phyloP scores from a whole-genome alignment of 2,329 filamentous ascomycete genomes.

The Ophiocordyceps camponoti-leonardi region DNA sequence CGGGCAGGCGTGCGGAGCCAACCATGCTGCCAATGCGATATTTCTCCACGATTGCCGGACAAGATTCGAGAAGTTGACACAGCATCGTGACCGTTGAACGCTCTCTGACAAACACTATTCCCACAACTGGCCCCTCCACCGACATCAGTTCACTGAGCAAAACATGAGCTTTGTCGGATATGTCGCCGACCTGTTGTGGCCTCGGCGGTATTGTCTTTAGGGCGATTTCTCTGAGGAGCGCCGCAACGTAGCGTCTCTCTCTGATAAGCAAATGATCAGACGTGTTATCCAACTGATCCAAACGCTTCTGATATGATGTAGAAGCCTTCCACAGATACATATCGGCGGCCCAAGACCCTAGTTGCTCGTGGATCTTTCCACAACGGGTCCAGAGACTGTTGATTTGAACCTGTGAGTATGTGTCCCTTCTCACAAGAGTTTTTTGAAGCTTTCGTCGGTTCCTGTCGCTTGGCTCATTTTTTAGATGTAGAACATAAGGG shows the following conservation, averaged over 20 bases:
- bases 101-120: slow-evolving; percentile 53
- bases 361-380: slow-evolving; percentile 30
- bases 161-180: slow-evolving; percentile 40
- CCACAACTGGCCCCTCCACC: slow-evolving; percentile 25
- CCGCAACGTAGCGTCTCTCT: slow-evolving; percentile 38
- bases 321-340: slow-evolving; percentile 41
- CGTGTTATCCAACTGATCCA: slow-evolving; percentile 6
- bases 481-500: slow-evolving; percentile 36
- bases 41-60: slow-evolving; percentile 26
- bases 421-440: slow-evolving; percentile 25
- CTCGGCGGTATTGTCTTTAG: slow-evolving; percentile 1
- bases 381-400: slow-evolving; percentile 33
- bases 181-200: slow-evolving; percentile 6
- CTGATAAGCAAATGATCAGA: slow-evolving; percentile 25
- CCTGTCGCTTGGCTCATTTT: slow-evolving; percentile 20
- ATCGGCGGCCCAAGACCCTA: slow-evolving; percentile 55
- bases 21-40: slow-evolving; percentile 38
- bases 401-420: slow-evolving; percentile 37
- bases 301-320: slow-evolving; percentile 11
- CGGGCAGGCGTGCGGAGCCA: slow-evolving; percentile 26
- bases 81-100: slow-evolving; percentile 44
- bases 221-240: slow-evolving; percentile 22
- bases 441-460: slow-evolving; percentile 20
- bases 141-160: slow-evolving; percentile 35
- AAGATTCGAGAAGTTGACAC: slow-evolving; percentile 33